Percentiles rank a stretch among this genome's conserved stretches.
These are phyloP conservation scores for Neonectria sp. DNA, from an alignment of 2,329 filamentous ascomycete species.

Conservation along the genomic window DNA sequence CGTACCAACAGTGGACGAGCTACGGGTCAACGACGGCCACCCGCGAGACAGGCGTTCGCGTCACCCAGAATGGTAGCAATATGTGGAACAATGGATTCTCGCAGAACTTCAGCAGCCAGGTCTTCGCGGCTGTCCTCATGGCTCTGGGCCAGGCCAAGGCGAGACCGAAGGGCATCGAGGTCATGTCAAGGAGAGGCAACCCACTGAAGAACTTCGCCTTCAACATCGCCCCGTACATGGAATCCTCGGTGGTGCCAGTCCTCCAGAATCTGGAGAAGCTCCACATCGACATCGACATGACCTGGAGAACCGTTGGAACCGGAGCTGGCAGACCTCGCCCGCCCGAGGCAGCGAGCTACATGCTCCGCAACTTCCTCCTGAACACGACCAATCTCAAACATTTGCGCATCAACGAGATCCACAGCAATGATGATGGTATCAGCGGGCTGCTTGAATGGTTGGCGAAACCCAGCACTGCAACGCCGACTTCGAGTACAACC, in stretches of 20 bases:
- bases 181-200: constrained; percentile 56
- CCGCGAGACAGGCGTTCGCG: constrained; percentile 51
- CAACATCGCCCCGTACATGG: constrained; percentile 58
- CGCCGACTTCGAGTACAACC: background rate
- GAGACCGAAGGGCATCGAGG: constrained; percentile 61
- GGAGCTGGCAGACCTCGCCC: background rate
- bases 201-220: constrained; percentile 62
- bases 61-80: constrained; percentile 22
- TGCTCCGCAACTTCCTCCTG: constrained; percentile 46
- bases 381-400: constrained; percentile 60
- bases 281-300: constrained; percentile 49
- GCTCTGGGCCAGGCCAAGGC: constrained; percentile 59
- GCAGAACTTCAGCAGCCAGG: constrained; percentile 46
- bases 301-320: constrained; percentile 24
- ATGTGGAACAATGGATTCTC: background rate
- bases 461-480: constrained; percentile 31
- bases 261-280: constrained; percentile 63
- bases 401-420: constrained; percentile 64
- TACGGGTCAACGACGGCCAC: constrained; percentile 64
- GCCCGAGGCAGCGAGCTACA: constrained; percentile 20
- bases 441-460: constrained; percentile 59
- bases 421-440: constrained; percentile 22
- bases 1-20: constrained; percentile 63
- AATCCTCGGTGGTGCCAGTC: constrained; percentile 56
- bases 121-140: constrained; percentile 60